A percentile compares a stretch with the other conserved stretches of the same genome.
phyloP scores from a whole-genome alignment of 495 filamentous ascomycete genomes.

The Pseudomonodictys pantanalensis region DNA sequence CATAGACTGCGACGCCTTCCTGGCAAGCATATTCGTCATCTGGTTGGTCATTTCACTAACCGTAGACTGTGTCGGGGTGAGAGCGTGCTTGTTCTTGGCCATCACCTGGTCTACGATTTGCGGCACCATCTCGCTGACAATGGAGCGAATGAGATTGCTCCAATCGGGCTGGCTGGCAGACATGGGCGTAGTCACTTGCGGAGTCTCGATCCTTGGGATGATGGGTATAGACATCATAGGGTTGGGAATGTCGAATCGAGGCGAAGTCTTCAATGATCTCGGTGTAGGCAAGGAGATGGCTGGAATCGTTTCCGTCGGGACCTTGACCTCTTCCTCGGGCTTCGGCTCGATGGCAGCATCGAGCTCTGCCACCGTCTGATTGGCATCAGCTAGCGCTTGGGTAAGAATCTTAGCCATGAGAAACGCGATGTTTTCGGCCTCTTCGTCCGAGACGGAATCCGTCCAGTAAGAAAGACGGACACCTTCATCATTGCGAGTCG shows the following conservation, averaged over 20 bases:
- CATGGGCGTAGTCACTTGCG: background rate
- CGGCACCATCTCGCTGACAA: conserved; percentile 25
- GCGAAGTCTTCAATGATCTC: background rate
- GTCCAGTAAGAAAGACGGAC: conserved; percentile 31
- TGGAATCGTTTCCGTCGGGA: too few species aligned
- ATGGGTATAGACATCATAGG: background rate
- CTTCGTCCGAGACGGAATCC: conserved; percentile 23
- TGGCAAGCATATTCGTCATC: conserved; percentile 16
- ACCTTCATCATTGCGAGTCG: conserved; percentile 26
- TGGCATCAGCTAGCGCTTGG: conserved; percentile 11
- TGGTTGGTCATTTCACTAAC: conserved; percentile 21
- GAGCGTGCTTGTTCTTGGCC: conserved; percentile 5
- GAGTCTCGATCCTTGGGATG: conserved; percentile 3
- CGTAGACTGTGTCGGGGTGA: background rate
- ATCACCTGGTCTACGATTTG: conserved; percentile 26
- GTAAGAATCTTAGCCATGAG: conserved; percentile 19
- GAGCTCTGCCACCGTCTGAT: conserved; percentile 19
- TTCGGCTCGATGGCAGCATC: conserved; percentile 20
- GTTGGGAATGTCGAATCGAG: conserved; percentile 3
- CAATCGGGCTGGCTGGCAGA: conserved; percentile 14
- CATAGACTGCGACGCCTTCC: conserved; percentile 21
- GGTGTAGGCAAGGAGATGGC: background rate
- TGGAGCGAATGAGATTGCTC: conserved; percentile 17
- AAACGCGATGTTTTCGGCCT: conserved; percentile 17
- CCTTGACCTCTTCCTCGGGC: background rate